These are phyloP conservation scores for Xylariaceae sp. DNA, from an alignment of 2,329 filamentous ascomycete species.

Conservation along the genomic window DNA sequence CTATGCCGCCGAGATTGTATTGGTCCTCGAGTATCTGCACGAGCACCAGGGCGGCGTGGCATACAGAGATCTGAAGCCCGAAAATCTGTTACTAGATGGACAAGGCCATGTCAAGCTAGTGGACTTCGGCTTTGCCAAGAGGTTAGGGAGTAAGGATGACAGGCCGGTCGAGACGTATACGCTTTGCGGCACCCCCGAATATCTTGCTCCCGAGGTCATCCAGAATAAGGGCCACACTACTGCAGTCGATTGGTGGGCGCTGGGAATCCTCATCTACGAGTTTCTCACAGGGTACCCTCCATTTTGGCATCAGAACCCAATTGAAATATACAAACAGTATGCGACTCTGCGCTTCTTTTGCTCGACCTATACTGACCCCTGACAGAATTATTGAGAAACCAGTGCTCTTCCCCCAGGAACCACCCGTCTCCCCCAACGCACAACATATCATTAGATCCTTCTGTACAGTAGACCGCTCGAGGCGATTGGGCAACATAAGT, in stretches of 20 bases:
- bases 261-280: constrained; percentile 81
- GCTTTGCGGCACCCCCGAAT: constrained; percentile 79
- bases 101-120: constrained; percentile 80
- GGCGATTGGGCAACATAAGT: constrained; percentile 73
- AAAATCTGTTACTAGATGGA: constrained; percentile 75
- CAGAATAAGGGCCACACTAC: constrained; percentile 75
- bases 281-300: constrained; percentile 82
- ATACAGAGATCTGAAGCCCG: constrained; percentile 79
- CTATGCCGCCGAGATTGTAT: constrained; percentile 79
- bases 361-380: constrained; percentile 17
- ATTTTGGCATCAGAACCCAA: constrained; percentile 83
- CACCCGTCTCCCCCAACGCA: constrained; percentile 62
- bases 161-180: constrained; percentile 71
- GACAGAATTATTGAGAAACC: constrained; percentile 74
- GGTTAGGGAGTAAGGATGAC: constrained; percentile 57
- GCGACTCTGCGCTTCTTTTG: constrained; percentile 24
- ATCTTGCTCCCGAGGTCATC: constrained; percentile 81
- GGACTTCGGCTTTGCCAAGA: constrained; percentile 83
- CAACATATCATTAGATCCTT: constrained; percentile 73
- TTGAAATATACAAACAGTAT: constrained; percentile 80
- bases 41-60: constrained; percentile 75
- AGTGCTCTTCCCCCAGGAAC: constrained; percentile 69
- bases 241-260: constrained; percentile 84
- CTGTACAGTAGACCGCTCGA: constrained; percentile 76
- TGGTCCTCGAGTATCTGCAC: constrained; percentile 78